These are phyloP conservation scores for Metarhizium brunneum DNA, from an alignment of 2,329 filamentous ascomycete genomes.

Conservation along the genomic window DNA sequence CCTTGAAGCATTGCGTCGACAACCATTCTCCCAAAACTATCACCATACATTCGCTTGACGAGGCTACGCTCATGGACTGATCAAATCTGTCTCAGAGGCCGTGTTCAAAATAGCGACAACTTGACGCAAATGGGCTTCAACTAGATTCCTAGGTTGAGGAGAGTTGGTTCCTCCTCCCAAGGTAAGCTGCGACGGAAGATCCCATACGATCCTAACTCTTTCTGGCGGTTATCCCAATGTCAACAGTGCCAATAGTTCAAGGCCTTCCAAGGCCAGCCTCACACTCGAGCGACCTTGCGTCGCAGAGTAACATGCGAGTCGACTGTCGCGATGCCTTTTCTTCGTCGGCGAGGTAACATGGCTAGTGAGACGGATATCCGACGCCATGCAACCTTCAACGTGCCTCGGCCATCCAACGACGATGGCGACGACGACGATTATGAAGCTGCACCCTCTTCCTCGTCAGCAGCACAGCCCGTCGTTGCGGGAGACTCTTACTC, in stretches of 20 bases:
- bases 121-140: not conserved
- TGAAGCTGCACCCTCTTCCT: constrained; percentile 6
- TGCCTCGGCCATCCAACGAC: constrained; percentile 20
- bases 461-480: constrained; percentile 6
- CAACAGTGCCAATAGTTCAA: not conserved
- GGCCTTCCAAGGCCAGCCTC: not conserved
- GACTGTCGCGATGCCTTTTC: constrained; percentile 44
- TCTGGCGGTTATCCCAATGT: not conserved
- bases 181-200: not conserved
- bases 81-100: not conserved
- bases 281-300: constrained; percentile 3
- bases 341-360: constrained; percentile 51
- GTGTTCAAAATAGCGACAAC: not conserved
- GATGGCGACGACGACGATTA: constrained; percentile 14
- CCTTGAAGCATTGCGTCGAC: not conserved
- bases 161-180: not conserved
- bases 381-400: constrained; percentile 35
- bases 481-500: constrained; percentile 7
- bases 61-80: not conserved
- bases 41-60: not conserved
- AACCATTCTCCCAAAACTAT: not conserved
- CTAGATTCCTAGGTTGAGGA: not conserved
- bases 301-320: constrained; percentile 28
- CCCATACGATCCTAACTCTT: not conserved
- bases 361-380: constrained; percentile 51